A percentile compares a stretch with the other conserved stretches of the same genome.
Conservation (phyloP, 495 filamentous ascomycete genomes). For the Pseudomonodictys pantanalensis region DNA sequence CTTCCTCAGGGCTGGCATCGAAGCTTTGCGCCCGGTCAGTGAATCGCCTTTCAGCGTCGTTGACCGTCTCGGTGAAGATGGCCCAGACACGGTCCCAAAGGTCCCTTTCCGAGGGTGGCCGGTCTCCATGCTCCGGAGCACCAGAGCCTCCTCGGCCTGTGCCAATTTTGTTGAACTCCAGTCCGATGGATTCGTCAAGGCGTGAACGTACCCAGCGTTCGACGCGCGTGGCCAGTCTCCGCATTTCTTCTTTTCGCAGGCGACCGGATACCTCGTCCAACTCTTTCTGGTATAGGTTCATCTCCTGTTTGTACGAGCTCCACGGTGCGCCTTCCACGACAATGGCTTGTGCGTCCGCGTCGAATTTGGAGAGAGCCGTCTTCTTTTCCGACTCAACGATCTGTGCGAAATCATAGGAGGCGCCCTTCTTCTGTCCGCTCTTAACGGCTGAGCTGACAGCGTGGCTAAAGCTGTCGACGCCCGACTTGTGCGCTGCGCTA, state of each 20-base stretch:
- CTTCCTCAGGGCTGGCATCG: conserved; percentile 86
- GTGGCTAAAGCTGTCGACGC: conserved; percentile 83
- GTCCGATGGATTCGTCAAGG: conserved; percentile 78
- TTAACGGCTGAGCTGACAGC: conserved; percentile 82
- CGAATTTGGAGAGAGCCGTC: conserved; percentile 70
- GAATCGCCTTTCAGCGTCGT: conserved; percentile 81
- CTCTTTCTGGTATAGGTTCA: conserved; percentile 68
- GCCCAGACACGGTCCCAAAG: conserved; percentile 97
- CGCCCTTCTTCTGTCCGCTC: conserved; percentile 83
- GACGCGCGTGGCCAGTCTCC: conserved; percentile 80
- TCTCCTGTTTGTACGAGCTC: conserved; percentile 69
- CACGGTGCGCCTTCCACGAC: conserved; percentile 74
- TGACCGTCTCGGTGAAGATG: conserved; percentile 78
- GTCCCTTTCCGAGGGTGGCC: conserved; percentile 69
- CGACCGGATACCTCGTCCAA: conserved; percentile 78
- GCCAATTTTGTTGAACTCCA: conserved; percentile 93
- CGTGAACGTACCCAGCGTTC: conserved; percentile 90
- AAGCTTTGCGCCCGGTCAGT: conserved; percentile 85
- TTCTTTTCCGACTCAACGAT: conserved; percentile 84
- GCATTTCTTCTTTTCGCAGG: conserved; percentile 90
- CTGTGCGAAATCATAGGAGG: conserved; percentile 86
- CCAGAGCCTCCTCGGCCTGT: conserved; percentile 77
- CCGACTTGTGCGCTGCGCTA: conserved; percentile 79
- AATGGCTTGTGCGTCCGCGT: conserved; percentile 68
- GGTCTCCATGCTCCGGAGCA: conserved; percentile 73